These are phyloP conservation scores for Pulicaria dysenterica DNA, from an alignment of 129 eudicot species.

Conservation along the genomic window DNA sequence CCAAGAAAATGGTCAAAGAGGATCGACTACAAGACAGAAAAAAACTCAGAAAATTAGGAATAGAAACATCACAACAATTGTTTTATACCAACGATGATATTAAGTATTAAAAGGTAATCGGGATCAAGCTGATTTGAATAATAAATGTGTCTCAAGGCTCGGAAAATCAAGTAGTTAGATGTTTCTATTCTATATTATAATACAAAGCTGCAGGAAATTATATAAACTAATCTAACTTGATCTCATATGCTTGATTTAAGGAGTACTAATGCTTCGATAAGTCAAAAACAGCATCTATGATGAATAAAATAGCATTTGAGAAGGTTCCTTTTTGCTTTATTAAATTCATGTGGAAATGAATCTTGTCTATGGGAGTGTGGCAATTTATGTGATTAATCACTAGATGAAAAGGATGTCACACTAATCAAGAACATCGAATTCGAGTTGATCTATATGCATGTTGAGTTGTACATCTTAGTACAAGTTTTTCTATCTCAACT, in stretches of 20 bases:
- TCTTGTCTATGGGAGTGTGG: constrained; percentile 30
- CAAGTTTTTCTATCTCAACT: constrained; percentile 7
- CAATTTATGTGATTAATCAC: constrained; percentile 49
- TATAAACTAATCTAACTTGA: constrained; percentile 29
- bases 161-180: constrained; percentile 66
- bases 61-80: constrained; percentile 84
- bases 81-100: constrained; percentile 59
- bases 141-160: constrained; percentile 77
- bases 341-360: constrained; percentile 30
- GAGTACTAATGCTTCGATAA: constrained; percentile 40
- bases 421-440: constrained; percentile 28
- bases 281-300: constrained; percentile 67
- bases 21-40: constrained; percentile 48
- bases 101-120: constrained; percentile 35
- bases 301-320: constrained; percentile 42
- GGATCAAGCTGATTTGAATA: constrained; percentile 46
- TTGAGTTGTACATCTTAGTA: constrained; percentile 14
- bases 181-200: constrained; percentile 59
- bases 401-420: constrained; percentile 53
- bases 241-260: constrained; percentile 40
- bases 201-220: constrained; percentile 27
- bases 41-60: constrained; percentile 64
- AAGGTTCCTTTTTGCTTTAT: constrained; percentile 43
- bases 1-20: constrained; percentile 33
- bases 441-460: constrained; percentile 20